phyloP scores from a whole-genome alignment of 805 yeast species.

The Torulaspora indica region DNA sequence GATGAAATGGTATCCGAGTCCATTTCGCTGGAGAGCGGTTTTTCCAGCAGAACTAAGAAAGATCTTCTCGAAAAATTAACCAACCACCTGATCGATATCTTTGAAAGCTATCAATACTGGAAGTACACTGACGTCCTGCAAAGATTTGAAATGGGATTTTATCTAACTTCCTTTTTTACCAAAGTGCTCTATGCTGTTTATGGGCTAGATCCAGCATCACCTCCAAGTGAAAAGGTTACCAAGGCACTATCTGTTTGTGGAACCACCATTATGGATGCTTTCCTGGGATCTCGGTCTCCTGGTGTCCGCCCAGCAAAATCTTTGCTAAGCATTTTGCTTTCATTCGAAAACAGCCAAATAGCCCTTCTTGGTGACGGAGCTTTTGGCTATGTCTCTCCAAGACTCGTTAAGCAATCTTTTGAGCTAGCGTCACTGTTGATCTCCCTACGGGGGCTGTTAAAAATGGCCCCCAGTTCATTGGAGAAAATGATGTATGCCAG shows the following conservation, averaged over 20 bases:
- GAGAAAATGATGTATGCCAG: conserved; percentile 56
- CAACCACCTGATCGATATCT: conserved; percentile 57
- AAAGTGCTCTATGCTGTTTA: conserved; percentile 50
- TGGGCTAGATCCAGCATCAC: conserved; percentile 45
- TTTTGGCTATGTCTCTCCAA: conserved; percentile 17
- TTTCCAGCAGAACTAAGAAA: conserved; percentile 43
- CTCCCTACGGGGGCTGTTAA: conserved; percentile 49
- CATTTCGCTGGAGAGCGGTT: conserved; percentile 38
- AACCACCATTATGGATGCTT: conserved; percentile 47
- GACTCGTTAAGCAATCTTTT: conserved; percentile 49
- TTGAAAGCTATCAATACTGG: conserved; percentile 72
- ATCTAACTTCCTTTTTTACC: conserved; percentile 50
- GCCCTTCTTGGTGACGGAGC: conserved; percentile 35
- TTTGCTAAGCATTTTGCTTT: conserved; percentile 19
- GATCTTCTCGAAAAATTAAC: conserved; percentile 53
- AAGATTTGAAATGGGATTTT: conserved; percentile 55
- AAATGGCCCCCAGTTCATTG: conserved; percentile 53
- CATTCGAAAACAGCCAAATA: conserved; percentile 16
- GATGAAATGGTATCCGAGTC: conserved; percentile 50
- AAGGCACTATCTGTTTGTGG: conserved; percentile 50
- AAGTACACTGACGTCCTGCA: conserved; percentile 53
- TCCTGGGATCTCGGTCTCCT: conserved; percentile 48
- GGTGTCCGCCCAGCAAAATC: conserved; percentile 41
- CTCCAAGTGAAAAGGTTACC: conserved; percentile 42
- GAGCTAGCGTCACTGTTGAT: conserved; percentile 54